A percentile compares a stretch with the other conserved stretches of the same genome.
Evolutionary conservation across 305 asterid genomes (phyloP).

Genomic region (Monarda citriodora): DNA sequence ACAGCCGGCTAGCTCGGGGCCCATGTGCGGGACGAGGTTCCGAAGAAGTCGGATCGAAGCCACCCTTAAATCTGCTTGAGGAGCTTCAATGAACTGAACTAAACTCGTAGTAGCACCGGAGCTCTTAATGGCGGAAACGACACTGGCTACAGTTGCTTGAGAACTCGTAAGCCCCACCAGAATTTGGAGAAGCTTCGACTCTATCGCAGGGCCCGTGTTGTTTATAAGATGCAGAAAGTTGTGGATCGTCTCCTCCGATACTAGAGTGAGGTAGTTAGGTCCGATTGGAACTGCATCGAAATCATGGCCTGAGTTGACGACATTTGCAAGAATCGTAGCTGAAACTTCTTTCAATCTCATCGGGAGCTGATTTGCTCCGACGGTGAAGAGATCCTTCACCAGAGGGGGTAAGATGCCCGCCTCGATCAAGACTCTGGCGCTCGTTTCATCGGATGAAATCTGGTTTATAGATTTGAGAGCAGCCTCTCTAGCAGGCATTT

Average conservation of each 20-base stretch:
- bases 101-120: slow-evolving; percentile 86
- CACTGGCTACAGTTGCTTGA: slow-evolving; percentile 54
- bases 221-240: slow-evolving; percentile 85
- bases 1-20: slow-evolving; percentile 78
- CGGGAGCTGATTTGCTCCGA: slow-evolving; percentile 74
- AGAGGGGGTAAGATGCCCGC: slow-evolving; percentile 95
- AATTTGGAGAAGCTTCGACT: slow-evolving; percentile 90
- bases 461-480: slow-evolving; percentile 89
- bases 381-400: slow-evolving; percentile 81
- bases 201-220: slow-evolving; percentile 97
- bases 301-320: slow-evolving; percentile 81
- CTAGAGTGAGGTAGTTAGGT: slow-evolving; percentile 69
- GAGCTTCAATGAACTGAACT: slow-evolving; percentile 96
- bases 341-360: slow-evolving; percentile 83
- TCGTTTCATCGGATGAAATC: slow-evolving; percentile 83
- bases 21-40: slow-evolving; percentile 89
- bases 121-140: slow-evolving; percentile 83
- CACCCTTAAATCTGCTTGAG: slow-evolving; percentile 74
- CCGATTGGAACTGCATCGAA: slow-evolving; percentile 77
- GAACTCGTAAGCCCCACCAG: slow-evolving; percentile 89
- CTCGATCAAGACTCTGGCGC: slow-evolving; percentile 81
- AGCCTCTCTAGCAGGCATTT: slow-evolving; percentile 72
- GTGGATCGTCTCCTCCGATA: slow-evolving; percentile 82
- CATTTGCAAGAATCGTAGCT: slow-evolving; percentile 90
- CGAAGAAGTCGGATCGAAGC: slow-evolving; percentile 86